Conservation (phyloP, 1,284 basidiomycete species). For the Cystodermella granulosa region DNA sequence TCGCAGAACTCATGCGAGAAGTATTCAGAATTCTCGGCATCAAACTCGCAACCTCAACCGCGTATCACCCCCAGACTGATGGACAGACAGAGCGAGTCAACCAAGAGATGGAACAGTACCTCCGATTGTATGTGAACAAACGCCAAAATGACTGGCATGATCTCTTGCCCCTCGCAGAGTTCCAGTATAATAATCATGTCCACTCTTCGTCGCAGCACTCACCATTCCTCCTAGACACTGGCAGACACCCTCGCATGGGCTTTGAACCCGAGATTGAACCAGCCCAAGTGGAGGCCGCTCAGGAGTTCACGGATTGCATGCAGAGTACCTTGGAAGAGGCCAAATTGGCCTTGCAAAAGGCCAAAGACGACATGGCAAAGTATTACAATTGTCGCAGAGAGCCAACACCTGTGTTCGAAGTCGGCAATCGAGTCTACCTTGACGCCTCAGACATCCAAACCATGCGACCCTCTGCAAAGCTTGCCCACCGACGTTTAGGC, state of each 20-base stretch:
- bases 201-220: slow-evolving; percentile 4
- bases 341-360: no score
- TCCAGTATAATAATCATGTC: slow-evolving; percentile 7
- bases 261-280: no score
- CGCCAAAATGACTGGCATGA: slow-evolving; percentile 27
- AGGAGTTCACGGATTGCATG: no score
- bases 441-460: no score
- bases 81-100: slow-evolving; percentile 36
- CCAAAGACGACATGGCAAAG: no score
- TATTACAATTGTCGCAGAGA: no score
- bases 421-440: no score
- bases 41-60: slow-evolving; percentile 4
- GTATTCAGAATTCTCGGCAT: slow-evolving; percentile 4
- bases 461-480: no score
- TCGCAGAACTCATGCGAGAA: slow-evolving; percentile 1
- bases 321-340: no score
- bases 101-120: slow-evolving; percentile 33
- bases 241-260: not conserved
- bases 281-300: no score
- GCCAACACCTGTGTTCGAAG: no score
- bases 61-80: slow-evolving; percentile 17
- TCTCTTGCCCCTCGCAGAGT: slow-evolving; percentile 7
- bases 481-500: no score
- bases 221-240: slow-evolving; percentile 4
- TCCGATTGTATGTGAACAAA: slow-evolving; percentile 28